A percentile compares a stretch with the other conserved stretches of the same genome.
Evolutionary conservation across 2,329 filamentous ascomycete genomes (phyloP).

Genomic region (Stromatinia cepivora): DNA sequence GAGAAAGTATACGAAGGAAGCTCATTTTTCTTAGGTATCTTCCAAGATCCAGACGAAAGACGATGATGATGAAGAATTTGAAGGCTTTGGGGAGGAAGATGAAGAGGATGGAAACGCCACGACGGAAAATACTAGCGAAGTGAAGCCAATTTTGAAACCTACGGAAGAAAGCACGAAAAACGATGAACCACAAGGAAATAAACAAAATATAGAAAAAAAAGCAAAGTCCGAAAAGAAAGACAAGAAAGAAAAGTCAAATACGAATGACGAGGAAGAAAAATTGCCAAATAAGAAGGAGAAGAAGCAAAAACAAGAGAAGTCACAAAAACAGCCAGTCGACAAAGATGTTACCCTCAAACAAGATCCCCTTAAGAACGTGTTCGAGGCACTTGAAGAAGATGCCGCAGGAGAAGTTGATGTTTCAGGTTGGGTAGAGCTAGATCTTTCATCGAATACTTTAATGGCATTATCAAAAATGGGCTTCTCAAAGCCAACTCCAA

Average conservation of each 20-base stretch:
- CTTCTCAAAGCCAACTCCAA: conserved; percentile 77
- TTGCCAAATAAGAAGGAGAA: conserved; percentile 34
- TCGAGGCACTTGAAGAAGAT: conserved; percentile 51
- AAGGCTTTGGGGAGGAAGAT: conserved; percentile 46
- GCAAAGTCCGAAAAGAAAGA: conserved; percentile 27
- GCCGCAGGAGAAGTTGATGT: conserved; percentile 67
- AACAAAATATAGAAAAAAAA: conserved; percentile 23
- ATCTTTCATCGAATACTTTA: conserved; percentile 70
- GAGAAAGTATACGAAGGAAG: not conserved
- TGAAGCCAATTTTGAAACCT: conserved; percentile 32
- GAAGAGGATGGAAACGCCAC: conserved; percentile 40
- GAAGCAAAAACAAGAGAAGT: conserved; percentile 34
- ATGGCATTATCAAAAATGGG: conserved; percentile 75
- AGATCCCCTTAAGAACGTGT: conserved; percentile 36
- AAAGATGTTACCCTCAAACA: conserved; percentile 31
- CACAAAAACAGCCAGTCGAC: conserved; percentile 35
- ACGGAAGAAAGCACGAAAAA: conserved; percentile 18
- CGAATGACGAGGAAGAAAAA: conserved; percentile 32
- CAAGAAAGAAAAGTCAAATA: conserved; percentile 22
- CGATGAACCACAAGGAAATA: conserved; percentile 7
- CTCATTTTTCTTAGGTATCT: conserved; percentile 35
- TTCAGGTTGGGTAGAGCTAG: conserved; percentile 74
- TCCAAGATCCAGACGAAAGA: conserved; percentile 40
- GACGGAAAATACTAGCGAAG: conserved; percentile 37
- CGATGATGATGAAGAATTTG: conserved; percentile 59